Evolutionary conservation across 2,329 filamentous ascomycete genomes (phyloP).

Genomic region (Talaromyces marneffei): DNA sequence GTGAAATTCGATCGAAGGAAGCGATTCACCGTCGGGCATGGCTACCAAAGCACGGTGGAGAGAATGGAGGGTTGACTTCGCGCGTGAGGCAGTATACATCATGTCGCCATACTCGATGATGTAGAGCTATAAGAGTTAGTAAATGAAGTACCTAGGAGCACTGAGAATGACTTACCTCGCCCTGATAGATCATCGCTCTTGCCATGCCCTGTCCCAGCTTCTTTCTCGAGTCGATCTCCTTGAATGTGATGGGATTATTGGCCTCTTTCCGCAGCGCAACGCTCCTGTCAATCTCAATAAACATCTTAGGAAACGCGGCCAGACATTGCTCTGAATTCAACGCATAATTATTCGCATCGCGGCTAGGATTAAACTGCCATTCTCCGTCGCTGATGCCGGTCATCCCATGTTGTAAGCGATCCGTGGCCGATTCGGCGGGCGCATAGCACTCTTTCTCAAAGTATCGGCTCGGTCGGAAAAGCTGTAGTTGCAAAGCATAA

Average conservation of each 20-base stretch:
- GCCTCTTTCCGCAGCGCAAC: constrained; percentile 19
- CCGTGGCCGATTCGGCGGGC: constrained; percentile 3
- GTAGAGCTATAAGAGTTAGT: constrained; percentile 27
- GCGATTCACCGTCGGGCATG: constrained; percentile 31
- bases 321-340: constrained; percentile 32
- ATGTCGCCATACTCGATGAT: constrained; percentile 31
- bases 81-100: constrained; percentile 32
- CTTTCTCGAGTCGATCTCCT: constrained; percentile 29
- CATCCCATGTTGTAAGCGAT: not conserved
- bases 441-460: constrained; percentile 13
- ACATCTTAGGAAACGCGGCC: constrained; percentile 39
- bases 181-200: constrained; percentile 31
- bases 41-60: constrained; percentile 45
- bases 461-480: constrained; percentile 12
- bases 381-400: not conserved
- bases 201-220: constrained; percentile 32
- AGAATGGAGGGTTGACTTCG: constrained; percentile 41
- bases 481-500: constrained; percentile 10
- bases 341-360: constrained; percentile 34
- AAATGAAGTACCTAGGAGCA: not conserved
- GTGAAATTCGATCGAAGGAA: constrained; percentile 48
- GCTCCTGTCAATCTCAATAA: constrained; percentile 32
- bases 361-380: constrained; percentile 31
- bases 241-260: constrained; percentile 25
- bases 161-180: constrained; percentile 27